These are phyloP conservation scores for Lathyrus tuberosus DNA, from an alignment of 306 rosid genomes.

Conservation along the genomic window DNA sequence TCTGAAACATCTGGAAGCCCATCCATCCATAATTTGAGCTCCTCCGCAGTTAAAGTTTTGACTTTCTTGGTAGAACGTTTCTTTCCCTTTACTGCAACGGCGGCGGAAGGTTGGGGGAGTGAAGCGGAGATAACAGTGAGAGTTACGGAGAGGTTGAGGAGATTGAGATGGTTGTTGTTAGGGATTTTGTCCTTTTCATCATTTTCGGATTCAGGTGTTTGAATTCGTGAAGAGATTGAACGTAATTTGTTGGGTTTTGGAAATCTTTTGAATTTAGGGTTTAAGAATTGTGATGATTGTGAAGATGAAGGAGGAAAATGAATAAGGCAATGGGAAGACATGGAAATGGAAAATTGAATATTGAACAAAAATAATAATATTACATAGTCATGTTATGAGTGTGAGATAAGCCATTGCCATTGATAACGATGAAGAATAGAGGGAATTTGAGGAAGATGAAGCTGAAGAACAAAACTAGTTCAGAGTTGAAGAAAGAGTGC, in stretches of 20 bases:
- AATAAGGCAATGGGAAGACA: conserved; percentile 62
- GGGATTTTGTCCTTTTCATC: conserved; percentile 30
- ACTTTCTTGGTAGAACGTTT: conserved; percentile 59
- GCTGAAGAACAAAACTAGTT: background rate
- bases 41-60: conserved; percentile 71
- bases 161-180: conserved; percentile 42
- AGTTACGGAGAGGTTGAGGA: conserved; percentile 69
- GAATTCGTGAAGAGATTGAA: conserved; percentile 55
- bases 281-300: conserved; percentile 19
- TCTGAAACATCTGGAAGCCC: conserved; percentile 78
- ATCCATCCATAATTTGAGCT: conserved; percentile 66
- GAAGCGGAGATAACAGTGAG: conserved; percentile 76
- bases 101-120: conserved; percentile 48
- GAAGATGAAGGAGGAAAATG: conserved; percentile 35
- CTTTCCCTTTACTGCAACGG: conserved; percentile 50
- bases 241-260: conserved; percentile 34
- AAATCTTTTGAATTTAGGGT: conserved; percentile 42
- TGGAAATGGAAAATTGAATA: conserved; percentile 38
- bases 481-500: conserved; percentile 4
- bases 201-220: conserved; percentile 35
- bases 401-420: conserved; percentile 7
- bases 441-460: conserved; percentile 5
- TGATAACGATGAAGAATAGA: conserved; percentile 14
- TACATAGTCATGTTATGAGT: background rate
- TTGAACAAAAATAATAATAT: conserved; percentile 27